Base-by-base conservation (phyloP, 2,329 filamentous ascomycete species). In the Teratosphaeria pseudoeucalypti region DNA sequence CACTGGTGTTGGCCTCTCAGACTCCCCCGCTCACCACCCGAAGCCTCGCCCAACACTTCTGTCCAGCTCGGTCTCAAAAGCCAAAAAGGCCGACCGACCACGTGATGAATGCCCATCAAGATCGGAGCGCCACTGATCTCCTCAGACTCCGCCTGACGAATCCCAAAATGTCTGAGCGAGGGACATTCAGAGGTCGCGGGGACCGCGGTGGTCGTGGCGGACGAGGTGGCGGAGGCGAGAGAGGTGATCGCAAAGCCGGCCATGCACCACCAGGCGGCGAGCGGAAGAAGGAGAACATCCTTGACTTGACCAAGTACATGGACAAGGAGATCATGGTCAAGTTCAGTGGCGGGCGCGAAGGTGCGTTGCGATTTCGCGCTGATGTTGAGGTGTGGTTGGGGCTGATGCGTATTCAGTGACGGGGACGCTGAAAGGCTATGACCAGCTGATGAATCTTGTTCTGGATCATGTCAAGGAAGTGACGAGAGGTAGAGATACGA, bases 391-490 rank as follows among this genome's bases (percentile, higher is more conserved):
- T 10, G 54, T 43, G 6, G 27, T 1, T 12, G 23, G 34, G 23
- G 26, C 11, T 39, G 10, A 39, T 12, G 14, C 54, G 29, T 19
- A 12, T 27, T 57, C 70, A 96, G 92, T 96, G 59, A 87, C 85
- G 56, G 94, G 94, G 57, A 90, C 85, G 1, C 80, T 99, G 52
- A 97, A 97, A 76, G 94, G 94, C 63, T 97, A 92, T 74, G 94
- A 99, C 73, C 92, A 94, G 68, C 81, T 99, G 62, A 97, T 97
- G 92, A 99, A 99, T 74, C 81, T 99, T 63, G 94, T 99, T 29
- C 80, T 99, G 59, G 94, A 97, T 71, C 89, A 97, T 67, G 92
- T 95, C 57, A 86, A 94, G 73, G 94, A 99, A 74, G 82, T 87
- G 55, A 85, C 96, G 76, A 83, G 88, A 79, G 92, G 92, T 95